Conservation (phyloP, 75 land plant species). For the Cunninghamia lanceolata region DNA sequence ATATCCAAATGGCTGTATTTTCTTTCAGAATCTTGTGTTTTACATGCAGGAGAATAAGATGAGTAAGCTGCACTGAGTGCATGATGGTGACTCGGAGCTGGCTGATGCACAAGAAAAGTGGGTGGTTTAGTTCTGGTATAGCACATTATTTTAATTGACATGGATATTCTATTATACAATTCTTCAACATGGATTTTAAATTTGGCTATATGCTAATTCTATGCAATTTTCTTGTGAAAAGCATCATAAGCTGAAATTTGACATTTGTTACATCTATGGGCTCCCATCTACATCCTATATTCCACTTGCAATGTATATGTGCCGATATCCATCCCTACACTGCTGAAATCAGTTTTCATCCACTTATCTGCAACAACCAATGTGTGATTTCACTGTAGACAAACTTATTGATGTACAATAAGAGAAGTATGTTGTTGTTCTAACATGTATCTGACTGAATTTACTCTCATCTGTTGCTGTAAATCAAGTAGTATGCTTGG, state of each 20-base stretch:
- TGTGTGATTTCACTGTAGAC: neutral
- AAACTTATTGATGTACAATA: neutral
- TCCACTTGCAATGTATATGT: neutral
- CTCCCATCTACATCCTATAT: neutral
- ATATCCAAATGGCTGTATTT: neutral
- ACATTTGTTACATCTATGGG: neutral
- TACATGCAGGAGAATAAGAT: neutral
- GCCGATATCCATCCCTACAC: neutral
- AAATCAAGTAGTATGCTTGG: neutral
- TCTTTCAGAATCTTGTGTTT: neutral
- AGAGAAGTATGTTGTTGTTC: neutral
- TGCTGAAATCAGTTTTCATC: neutral
- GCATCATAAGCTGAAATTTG: neutral
- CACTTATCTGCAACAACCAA: neutral
- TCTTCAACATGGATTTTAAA: neutral
- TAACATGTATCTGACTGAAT: neutral
- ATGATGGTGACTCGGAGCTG: neutral
- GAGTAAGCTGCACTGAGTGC: neutral
- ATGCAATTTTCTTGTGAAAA: neutral
- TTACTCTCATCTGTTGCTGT: neutral
- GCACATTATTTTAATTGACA: neutral
- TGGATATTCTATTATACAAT: neutral
- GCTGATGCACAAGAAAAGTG: neutral
- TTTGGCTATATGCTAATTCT: neutral
- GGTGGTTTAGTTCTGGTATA: neutral